Base-by-base conservation (phyloP, 2,329 filamentous ascomycete genomes). In the Colletotrichum navitas region DNA sequence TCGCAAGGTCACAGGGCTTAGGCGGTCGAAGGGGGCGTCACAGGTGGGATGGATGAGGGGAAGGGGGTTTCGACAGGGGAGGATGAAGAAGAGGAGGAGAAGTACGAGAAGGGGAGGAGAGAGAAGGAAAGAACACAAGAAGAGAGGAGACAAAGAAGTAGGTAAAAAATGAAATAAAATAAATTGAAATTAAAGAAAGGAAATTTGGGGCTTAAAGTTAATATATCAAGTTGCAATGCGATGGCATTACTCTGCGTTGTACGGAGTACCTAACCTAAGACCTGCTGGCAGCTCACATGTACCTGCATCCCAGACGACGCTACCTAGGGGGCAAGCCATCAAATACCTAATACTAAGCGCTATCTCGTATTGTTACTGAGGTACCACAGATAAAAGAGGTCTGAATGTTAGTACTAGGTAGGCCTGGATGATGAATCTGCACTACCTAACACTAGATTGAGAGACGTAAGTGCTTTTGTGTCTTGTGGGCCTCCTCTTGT, bases 181-280 rank as follows among this genome's bases (percentile, higher is more conserved):
- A 24, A 12, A 5, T n/a, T 10, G 3, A n/a, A 10, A 8, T 10
- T 59, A 16, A 51, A 60, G 21, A 52, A 70, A 66, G 66, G 66
- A 62, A 66, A 66, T 70, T 72, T 56, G 60, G 66, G 43, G 67
- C 56, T 66, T 58, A 29, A 26, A 39, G 49, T 66, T 62, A 61
- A 66, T 66, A 61, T 26, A 58, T 52, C 49, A 56, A 59, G 60
- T 65, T 47, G 49, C 60, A 45, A 63, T 71, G 39, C 63, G 49
- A 69, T 67, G 56, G 32, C 49, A 63, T 62, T 58, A 41, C 34
- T 4, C 21, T 43, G 5, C 14, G 5, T 5, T n/a, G n/a, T n/a
- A n/a, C n/a, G n/a, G n/a, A n/a, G 10, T 16, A 39, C 2, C 26
- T 36, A 18, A 34, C 34, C 34, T 34, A 34, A 5, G 34, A 7